Evolutionary conservation across 2,329 filamentous ascomycete genomes (phyloP).

Genomic region (Colletotrichum cordylinicola): DNA sequence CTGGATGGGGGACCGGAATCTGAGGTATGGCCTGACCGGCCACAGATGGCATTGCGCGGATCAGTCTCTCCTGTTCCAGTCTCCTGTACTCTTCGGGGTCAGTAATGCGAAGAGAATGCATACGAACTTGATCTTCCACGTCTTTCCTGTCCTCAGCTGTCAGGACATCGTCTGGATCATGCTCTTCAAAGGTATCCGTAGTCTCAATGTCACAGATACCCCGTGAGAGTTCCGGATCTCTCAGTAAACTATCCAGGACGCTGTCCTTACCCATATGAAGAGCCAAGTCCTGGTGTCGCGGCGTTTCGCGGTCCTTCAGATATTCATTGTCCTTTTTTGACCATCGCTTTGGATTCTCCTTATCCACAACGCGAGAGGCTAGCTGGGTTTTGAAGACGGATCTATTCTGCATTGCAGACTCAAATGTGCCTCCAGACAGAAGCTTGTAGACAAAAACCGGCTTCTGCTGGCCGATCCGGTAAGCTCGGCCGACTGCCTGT

Average conservation of each 20-base stretch:
- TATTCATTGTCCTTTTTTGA: slow-evolving; percentile 47
- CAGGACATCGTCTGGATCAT: slow-evolving; percentile 65
- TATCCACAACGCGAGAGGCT: slow-evolving; percentile 80
- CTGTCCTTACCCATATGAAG: slow-evolving; percentile 66
- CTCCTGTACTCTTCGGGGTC: slow-evolving; percentile 37
- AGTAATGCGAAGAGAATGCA: slow-evolving; percentile 36
- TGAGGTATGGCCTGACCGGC: not conserved
- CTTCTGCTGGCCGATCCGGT: slow-evolving; percentile 83
- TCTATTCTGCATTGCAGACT: slow-evolving; percentile 75
- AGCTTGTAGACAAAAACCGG: slow-evolving; percentile 87
- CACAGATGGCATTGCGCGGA: not conserved
- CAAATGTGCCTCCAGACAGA: slow-evolving; percentile 78
- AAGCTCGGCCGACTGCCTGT: slow-evolving; percentile 86
- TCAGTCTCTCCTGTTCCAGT: slow-evolving; percentile 18
- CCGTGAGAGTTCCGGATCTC: slow-evolving; percentile 35
- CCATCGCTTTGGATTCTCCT: slow-evolving; percentile 75
- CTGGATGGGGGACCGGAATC: not conserved
- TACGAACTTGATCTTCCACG: slow-evolving; percentile 47
- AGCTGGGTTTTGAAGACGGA: slow-evolving; percentile 85
- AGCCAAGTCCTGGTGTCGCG: slow-evolving; percentile 56
- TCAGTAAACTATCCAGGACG: slow-evolving; percentile 59
- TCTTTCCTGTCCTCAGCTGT: slow-evolving; percentile 66
- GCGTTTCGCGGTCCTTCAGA: slow-evolving; percentile 56
- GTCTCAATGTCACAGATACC: slow-evolving; percentile 64
- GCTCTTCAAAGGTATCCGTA: slow-evolving; percentile 76